Evolutionary conservation across 495 filamentous ascomycete genomes (phyloP), one percentile per base, ranked within the genome.

Genomic region (Glarea lozoyensis): DNA sequence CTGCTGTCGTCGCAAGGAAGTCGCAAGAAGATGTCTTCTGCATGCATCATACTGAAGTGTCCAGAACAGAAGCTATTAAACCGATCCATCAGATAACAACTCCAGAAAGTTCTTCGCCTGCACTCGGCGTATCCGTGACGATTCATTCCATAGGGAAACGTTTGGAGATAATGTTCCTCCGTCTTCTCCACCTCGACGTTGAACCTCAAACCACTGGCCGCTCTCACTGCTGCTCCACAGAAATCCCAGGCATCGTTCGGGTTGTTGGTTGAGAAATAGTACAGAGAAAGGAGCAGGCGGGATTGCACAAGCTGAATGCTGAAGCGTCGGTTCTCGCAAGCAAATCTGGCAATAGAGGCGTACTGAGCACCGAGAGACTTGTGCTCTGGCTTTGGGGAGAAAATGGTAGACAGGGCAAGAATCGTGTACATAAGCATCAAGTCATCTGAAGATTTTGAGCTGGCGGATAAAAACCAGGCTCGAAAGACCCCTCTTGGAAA

Each of bases 381-480:
- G 40, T 62, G 59, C 37, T 70, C 69, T n/a, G 66, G 45, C n/a
- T 71, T 67, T 11, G 66, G 57, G 0, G 79, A 77, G 48, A 83
- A 80, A 1, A 73, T 55, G 11, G 76, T 68, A 6, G 70, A 76
- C 47, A 78, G 46, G 2, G 75, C 66, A 52, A 85, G 72, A 52
- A 80, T 70, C 10, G 72, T 72, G 62, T 83, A 86, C 35, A 81
- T 68, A 36, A 82, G 67, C 78, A 85, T 87, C 52, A 70, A 70
- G 59, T 85, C 82, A 57, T 78, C 76, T 48, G 66, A 63, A 32
- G 67, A 72, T 55, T 82, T 82, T 45, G 68, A 62, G 45, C 65
- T 67, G 31, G 60, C 66, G 55, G 64, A 22, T 1, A 50, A 31
- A 42, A 64, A 45, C 60, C 59, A 60, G 21, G 53, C 18, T 25